phyloP scores from a whole-genome alignment of 208 protist genomes.

The Zelonia costaricensis region DNA sequence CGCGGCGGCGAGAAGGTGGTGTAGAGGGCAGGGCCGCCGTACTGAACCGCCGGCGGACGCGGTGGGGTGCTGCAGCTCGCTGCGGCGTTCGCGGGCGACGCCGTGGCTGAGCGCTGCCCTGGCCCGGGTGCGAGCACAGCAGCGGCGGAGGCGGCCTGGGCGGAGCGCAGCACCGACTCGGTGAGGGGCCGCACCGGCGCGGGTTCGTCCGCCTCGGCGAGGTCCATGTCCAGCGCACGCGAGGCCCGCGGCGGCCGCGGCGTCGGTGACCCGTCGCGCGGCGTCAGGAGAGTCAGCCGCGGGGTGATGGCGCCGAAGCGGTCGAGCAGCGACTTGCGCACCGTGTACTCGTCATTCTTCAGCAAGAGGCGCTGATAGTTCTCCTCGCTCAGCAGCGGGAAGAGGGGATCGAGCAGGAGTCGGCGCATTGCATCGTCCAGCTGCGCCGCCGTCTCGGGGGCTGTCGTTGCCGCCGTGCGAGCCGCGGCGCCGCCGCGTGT shows the following conservation, averaged over 20 bases:
- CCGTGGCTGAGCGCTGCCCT: background rate
- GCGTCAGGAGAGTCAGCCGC: background rate
- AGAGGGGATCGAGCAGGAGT: constrained; percentile 57
- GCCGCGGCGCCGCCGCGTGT: background rate
- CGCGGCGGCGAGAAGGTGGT: constrained; percentile 12
- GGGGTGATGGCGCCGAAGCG: constrained; percentile 3
- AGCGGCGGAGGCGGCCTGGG: background rate
- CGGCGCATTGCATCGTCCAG: constrained; percentile 15
- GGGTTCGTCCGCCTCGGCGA: constrained; percentile 21
- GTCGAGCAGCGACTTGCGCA: constrained; percentile 18
- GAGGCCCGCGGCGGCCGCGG: constrained; percentile 11
- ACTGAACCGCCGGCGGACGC: constrained; percentile 28
- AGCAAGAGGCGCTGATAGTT: constrained; percentile 75
- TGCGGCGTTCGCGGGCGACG: constrained; percentile 3
- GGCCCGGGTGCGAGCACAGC: background rate
- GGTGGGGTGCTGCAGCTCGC: constrained; percentile 3
- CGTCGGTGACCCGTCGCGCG: background rate
- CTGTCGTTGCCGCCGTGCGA: background rate
- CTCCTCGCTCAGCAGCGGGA: constrained; percentile 68
- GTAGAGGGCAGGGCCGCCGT: constrained; percentile 19
- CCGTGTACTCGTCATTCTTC: constrained; percentile 59
- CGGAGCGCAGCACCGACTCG: background rate
- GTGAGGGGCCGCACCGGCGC: background rate
- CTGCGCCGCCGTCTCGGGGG: background rate
- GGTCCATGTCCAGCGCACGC: constrained; percentile 25